phyloP scores from a whole-genome alignment of 2,329 filamentous ascomycete species.

The Exserohilum turcica region DNA sequence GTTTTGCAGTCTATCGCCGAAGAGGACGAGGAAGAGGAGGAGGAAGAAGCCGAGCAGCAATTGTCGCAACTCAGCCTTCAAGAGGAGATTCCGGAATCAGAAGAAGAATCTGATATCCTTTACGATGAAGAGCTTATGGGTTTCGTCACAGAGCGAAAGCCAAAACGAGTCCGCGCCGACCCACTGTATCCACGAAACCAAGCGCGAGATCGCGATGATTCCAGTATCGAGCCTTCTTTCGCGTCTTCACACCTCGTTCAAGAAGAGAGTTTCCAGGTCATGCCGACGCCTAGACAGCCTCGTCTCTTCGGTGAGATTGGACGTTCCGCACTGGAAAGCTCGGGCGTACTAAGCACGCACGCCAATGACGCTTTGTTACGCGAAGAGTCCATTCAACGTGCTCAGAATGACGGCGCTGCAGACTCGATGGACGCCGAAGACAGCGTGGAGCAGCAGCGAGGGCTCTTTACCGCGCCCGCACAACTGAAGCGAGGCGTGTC shows the following conservation, averaged over 20 bases:
- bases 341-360: conserved; percentile 51
- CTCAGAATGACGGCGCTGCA: conserved; percentile 2
- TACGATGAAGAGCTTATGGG: conserved; percentile 45
- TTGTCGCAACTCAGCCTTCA: conserved; percentile 60
- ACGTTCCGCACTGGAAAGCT: conserved; percentile 59
- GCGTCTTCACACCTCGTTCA: conserved; percentile 37
- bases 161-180: conserved; percentile 53
- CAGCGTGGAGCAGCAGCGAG: conserved; percentile 17
- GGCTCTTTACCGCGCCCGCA: conserved; percentile 22
- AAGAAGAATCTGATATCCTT: conserved; percentile 36
- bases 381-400: conserved; percentile 16
- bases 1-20: conserved; percentile 50
- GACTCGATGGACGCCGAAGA: conserved; percentile 17
- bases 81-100: conserved; percentile 38
- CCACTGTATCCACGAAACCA: conserved; percentile 48
- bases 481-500: conserved; percentile 35
- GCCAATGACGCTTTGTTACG: conserved; percentile 38
- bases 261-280: conserved; percentile 37
- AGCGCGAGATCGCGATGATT: conserved; percentile 44
- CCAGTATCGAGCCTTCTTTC: conserved; percentile 48
- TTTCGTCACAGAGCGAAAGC: conserved; percentile 40
- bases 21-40: conserved; percentile 69
- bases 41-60: conserved; percentile 55
- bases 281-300: conserved; percentile 31
- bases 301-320: conserved; percentile 68